Base-by-base conservation (phyloP, 805 yeast genomes). In the Sugiyamaella smithiae region DNA sequence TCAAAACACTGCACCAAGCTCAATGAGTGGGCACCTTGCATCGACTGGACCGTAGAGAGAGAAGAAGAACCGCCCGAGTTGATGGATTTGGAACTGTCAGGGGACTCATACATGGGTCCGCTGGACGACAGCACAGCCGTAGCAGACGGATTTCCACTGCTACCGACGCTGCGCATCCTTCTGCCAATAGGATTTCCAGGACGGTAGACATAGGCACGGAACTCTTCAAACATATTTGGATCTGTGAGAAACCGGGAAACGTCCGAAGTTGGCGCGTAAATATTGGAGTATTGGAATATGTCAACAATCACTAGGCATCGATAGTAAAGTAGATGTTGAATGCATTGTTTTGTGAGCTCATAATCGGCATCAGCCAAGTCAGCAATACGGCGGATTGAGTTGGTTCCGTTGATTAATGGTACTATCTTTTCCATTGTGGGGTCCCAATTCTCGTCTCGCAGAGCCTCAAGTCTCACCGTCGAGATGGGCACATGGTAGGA, bases 381-480 rank as follows among this genome's bases (percentile, higher is more conserved):
- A 16, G 96, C 80, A 32, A 95, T 91, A 48, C 77, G 75, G 31
- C 80, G 74, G 16, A 93, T 80, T 4, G 93, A 86, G 63, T 91
- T 91, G 43, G 89, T 73, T 1, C 99, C 99, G 60, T 93, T 81
- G 43, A 93, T 88, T 56, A 74, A 85, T 0, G 97, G 96, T 8
- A 88, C 68, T 20, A 93, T 86, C 57, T 85, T 84, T 40, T 88
- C 72, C 93, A 93, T 85, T 1, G 98, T 91, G 1, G 97, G 97
- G 66, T 93, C 99, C 97, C 99, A 93, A 59, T 86, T 84, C 6
- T 86, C 84, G 65, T 93, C 99, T 37, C 88, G 82, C 53, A 93
- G 72, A 32, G 77, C 70, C 24, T 76, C 75, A 28, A 93, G 69
- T 45, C 82, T 81, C 1, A 93, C 96, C 0, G 91, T 83, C n/a